phyloP scores from a whole-genome alignment of 768 basidiomycete species.

The Suillus americanus region DNA sequence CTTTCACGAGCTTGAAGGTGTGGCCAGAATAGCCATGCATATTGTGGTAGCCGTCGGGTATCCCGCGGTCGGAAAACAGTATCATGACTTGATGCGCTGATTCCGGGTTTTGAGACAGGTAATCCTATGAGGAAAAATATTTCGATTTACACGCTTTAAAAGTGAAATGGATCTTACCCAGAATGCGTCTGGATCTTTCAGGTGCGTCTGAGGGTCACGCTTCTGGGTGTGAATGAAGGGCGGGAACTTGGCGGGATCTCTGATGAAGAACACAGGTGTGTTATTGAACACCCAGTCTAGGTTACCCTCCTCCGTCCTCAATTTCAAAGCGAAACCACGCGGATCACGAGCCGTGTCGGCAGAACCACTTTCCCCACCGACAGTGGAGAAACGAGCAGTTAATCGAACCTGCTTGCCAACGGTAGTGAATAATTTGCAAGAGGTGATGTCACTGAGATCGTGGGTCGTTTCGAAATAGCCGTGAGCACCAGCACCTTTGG shows the following conservation, averaged over 20 bases:
- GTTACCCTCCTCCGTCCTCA: conserved; percentile 90
- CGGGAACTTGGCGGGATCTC: conserved; percentile 85
- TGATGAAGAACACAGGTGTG: conserved; percentile 89
- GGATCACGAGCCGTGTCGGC: conserved; percentile 93
- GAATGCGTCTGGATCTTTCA: conserved; percentile 86
- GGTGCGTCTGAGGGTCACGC: conserved; percentile 87
- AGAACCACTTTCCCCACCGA: conserved; percentile 84
- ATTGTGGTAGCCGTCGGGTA: conserved; percentile 84
- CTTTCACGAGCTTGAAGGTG: conserved; percentile 86
- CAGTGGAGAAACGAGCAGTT: conserved; percentile 92
- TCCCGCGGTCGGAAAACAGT: conserved; percentile 92
- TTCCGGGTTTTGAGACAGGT: conserved; percentile 84
- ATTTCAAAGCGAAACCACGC: conserved; percentile 88
- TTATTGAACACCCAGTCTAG: conserved; percentile 93
- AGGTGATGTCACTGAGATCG: conserved; percentile 79
- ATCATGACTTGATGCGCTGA: conserved; percentile 89
- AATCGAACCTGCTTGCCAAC: conserved; percentile 67
- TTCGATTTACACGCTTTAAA: conserved; percentile 34
- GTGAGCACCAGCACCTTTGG: conserved; percentile 91
- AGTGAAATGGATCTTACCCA: conserved; percentile 48
- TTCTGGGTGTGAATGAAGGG: conserved; percentile 96
- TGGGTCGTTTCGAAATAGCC: conserved; percentile 92
- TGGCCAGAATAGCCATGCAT: conserved; percentile 95
- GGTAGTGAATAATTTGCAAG: conserved; percentile 62
- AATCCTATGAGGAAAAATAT: conserved; percentile 57